Evolutionary conservation across 768 basidiomycete genomes (phyloP).

Genomic region (Boletus pseudopeckii): DNA sequence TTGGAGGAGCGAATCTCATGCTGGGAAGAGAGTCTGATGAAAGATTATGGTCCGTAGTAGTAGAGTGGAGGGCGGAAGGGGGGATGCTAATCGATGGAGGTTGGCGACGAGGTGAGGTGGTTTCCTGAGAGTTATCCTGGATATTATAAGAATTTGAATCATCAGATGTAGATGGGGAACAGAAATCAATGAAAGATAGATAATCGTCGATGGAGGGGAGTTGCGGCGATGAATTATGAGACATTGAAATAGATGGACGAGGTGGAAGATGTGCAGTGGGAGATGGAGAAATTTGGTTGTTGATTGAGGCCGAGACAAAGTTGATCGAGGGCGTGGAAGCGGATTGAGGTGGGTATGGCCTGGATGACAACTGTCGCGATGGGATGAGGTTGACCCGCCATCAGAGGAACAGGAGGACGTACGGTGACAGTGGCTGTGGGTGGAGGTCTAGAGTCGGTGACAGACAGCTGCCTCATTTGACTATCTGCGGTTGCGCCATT

Average conservation of each 20-base stretch:
- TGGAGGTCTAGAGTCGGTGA: conserved; percentile 6
- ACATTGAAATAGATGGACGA: conserved; percentile 22
- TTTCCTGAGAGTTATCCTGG: conserved; percentile 1
- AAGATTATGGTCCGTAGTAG: conserved; percentile 5
- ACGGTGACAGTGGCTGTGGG: conserved; percentile 23
- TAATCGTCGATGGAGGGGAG: conserved; percentile 28
- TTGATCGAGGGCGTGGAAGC: conserved; percentile 25
- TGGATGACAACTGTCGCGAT: conserved; percentile 18
- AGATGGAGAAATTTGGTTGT: conserved; percentile 39
- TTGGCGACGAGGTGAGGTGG: conserved; percentile 10
- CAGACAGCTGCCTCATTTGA: conserved; percentile 12
- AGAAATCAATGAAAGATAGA: conserved; percentile 48
- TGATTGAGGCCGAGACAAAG: conserved; percentile 28
- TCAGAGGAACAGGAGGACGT: conserved; percentile 2
- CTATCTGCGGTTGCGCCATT: conserved; percentile 13
- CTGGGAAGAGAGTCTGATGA: conserved; percentile 29
- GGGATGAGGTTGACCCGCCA: conserved; percentile 9
- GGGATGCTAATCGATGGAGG: conserved; percentile 21
- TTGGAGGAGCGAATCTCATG: conserved; percentile 33
- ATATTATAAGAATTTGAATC: conserved; percentile 2
- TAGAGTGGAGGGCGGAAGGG: conserved; percentile 19
- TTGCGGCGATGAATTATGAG: conserved; percentile 14
- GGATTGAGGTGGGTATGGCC: conserved; percentile 5
- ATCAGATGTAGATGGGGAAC: conserved; percentile 28
- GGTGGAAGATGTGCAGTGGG: conserved; percentile 30